A percentile compares a stretch with the other conserved stretches of the same genome.
These are phyloP conservation scores for Lignosus rhinocerotis DNA, from an alignment of 1,284 basidiomycete genomes.

Conservation along the genomic window DNA sequence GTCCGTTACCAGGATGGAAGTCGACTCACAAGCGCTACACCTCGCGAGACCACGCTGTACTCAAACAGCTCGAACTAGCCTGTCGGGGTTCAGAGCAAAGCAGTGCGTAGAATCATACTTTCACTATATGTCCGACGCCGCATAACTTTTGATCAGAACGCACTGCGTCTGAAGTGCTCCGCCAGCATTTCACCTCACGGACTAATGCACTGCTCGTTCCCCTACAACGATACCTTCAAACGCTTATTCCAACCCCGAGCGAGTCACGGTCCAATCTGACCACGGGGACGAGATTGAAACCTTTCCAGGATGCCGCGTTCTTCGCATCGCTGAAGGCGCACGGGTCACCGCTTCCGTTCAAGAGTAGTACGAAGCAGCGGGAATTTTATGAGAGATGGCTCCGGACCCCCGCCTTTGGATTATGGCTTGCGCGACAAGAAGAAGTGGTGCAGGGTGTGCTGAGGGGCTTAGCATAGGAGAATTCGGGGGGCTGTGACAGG, in stretches of 20 bases:
- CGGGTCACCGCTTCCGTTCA: conserved; percentile 79
- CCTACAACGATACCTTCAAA: conserved; percentile 90
- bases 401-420: conserved; percentile 69
- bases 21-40: conserved; percentile 83
- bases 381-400: conserved; percentile 79
- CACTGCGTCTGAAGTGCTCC: conserved; percentile 67
- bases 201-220: conserved; percentile 91
- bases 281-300: conserved; percentile 52
- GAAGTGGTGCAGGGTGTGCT: conserved; percentile 61
- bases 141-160: conserved; percentile 43
- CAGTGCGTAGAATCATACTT: conserved; percentile 45
- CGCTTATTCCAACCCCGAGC: conserved; percentile 74
- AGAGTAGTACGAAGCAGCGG: conserved; percentile 57
- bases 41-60: conserved; percentile 77
- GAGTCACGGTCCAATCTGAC: conserved; percentile 23
- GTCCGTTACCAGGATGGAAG: conserved; percentile 70
- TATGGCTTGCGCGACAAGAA: conserved; percentile 77
- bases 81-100: conserved; percentile 48
- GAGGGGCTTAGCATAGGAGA: conserved; percentile 15
- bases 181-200: conserved; percentile 85
- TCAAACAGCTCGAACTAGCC: conserved; percentile 68
- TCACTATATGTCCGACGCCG: background rate
- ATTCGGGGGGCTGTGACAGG: too few species aligned
- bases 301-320: conserved; percentile 82
- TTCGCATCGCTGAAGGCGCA: conserved; percentile 80